phyloP scores from a whole-genome alignment of 345 rosid species.

The Orychophragmus violaceus region DNA sequence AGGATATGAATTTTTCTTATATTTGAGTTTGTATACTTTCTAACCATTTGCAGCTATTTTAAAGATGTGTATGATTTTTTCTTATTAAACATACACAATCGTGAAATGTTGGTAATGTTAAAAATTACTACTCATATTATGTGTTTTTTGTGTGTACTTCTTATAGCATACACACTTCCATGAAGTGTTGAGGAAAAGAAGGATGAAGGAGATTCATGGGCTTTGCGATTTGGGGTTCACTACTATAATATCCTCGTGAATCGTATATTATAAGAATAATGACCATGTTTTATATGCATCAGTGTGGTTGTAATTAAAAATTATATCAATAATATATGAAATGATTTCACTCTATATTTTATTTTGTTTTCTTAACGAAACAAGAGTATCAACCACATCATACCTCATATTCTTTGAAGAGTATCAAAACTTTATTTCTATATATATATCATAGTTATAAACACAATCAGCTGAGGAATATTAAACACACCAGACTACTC shows the following conservation, averaged over 20 bases:
- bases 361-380: neutral
- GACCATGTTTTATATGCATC: conserved; percentile 11
- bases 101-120: neutral
- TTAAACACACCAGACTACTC: neutral
- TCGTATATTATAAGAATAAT: conserved; percentile 17
- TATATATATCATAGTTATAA: neutral
- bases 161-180: conserved; percentile 27
- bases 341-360: neutral
- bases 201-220: neutral
- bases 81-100: neutral
- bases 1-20: no score
- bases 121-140: neutral
- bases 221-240: neutral
- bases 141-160: neutral
- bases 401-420: no score
- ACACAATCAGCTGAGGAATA: neutral
- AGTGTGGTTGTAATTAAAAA: conserved; percentile 10
- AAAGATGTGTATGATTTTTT: no score
- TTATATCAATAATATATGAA: conserved; percentile 9
- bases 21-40: no score
- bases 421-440: neutral
- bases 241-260: neutral
- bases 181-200: conserved; percentile 4
- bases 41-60: no score
- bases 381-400: neutral